Percentiles rank a stretch among this genome's conserved stretches.
These are phyloP conservation scores for Geranium brycei DNA, from an alignment of 345 rosid species.

Conservation along the genomic window DNA sequence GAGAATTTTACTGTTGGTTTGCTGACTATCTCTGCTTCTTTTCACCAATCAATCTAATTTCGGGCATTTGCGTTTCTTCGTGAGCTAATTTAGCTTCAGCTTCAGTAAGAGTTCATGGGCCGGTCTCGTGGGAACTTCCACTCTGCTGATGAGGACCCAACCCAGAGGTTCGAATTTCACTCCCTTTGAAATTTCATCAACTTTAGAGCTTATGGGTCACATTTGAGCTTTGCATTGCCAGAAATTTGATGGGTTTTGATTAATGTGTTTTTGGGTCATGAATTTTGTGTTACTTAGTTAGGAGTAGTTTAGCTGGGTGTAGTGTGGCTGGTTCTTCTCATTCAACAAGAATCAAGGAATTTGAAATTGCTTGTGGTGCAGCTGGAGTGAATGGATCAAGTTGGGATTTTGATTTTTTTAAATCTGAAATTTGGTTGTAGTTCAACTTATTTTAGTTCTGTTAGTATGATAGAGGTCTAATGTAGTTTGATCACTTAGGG, in stretches of 20 bases:
- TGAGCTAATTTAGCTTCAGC: conserved; percentile 13
- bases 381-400: no score
- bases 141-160: conserved; percentile 78
- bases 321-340: background rate
- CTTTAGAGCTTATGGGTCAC: background rate
- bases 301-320: background rate
- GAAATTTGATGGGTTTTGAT: background rate
- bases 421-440: no score
- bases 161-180: conserved; percentile 47
- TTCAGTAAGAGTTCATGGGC: conserved; percentile 36
- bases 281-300: background rate
- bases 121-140: conserved; percentile 94
- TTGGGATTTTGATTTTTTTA: no score
- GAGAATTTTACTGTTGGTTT: no score
- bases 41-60: background rate
- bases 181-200: background rate
- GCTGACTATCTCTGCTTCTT: no score
- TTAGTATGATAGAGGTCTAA: no score
- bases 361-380: no score
- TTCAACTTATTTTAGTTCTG: no score
- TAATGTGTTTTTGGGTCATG: background rate
- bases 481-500: no score
- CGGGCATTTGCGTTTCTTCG: conserved; percentile 3
- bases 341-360: no score
- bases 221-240: background rate